Evolutionary conservation across 306 rosid genomes (phyloP).

Genomic region (Geum urbanum): DNA sequence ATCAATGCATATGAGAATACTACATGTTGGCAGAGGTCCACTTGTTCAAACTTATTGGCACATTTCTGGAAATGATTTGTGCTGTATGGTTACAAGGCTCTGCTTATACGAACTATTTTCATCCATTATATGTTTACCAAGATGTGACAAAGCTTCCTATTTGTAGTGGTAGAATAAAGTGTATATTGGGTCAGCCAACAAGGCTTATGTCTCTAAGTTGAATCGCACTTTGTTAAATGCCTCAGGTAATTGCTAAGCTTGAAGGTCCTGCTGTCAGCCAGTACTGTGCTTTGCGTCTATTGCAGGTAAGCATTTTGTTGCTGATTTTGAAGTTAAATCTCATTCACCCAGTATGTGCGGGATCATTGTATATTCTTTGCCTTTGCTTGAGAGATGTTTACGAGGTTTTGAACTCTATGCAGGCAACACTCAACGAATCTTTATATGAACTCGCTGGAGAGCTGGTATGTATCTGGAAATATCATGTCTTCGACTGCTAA

Average conservation of each 20-base stretch:
- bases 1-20: conserved; percentile 7
- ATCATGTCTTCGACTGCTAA: not conserved
- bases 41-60: not conserved
- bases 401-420: conserved; percentile 33
- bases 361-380: conserved; percentile 2
- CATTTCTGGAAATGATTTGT: not conserved
- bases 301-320: conserved; percentile 44
- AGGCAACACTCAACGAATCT: conserved; percentile 96
- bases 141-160: conserved; percentile 1
- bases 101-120: not conserved
- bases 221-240: conserved; percentile 28
- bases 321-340: not conserved
- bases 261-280: conserved; percentile 98
- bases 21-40: not conserved
- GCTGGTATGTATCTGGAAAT: conserved; percentile 50
- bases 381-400: conserved; percentile 20
- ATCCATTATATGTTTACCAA: not conserved
- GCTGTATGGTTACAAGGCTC: not conserved
- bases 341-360: not conserved
- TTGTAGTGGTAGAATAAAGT: not conserved
- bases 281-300: conserved; percentile 82
- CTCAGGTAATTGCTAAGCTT: conserved; percentile 93
- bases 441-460: conserved; percentile 98
- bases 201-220: conserved; percentile 5
- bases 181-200: not conserved